phyloP scores from a whole-genome alignment of 2,329 filamentous ascomycete genomes.

The Colletotrichum tropicicola region DNA sequence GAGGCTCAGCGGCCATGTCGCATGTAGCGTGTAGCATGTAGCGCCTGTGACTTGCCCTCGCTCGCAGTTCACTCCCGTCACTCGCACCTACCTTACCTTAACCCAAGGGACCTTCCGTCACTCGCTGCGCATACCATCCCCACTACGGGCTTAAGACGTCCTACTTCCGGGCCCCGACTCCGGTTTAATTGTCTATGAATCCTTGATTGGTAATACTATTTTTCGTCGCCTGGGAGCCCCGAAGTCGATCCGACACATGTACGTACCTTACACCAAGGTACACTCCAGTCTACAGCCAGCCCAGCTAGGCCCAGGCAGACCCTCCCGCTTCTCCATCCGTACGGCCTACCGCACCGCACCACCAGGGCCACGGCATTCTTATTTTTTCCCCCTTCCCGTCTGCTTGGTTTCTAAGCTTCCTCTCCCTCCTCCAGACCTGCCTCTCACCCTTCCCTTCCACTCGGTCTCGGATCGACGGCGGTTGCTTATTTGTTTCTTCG shows the following conservation, averaged over 20 bases:
- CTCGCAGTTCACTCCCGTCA: too few species aligned
- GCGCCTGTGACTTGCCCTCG: too few species aligned
- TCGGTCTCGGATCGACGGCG: neutral
- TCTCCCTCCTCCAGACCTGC: slow-evolving; percentile 48
- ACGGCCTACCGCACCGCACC: neutral
- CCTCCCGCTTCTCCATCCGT: too few species aligned
- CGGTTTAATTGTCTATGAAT: slow-evolving; percentile 2
- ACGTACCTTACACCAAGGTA: too few species aligned
- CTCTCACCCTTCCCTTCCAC: neutral
- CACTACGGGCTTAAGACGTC: slow-evolving; percentile 21
- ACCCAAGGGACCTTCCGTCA: too few species aligned
- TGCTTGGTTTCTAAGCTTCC: slow-evolving; percentile 72
- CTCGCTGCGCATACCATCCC: too few species aligned
- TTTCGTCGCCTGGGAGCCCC: neutral
- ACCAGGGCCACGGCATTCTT: neutral
- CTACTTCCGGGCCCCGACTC: slow-evolving; percentile 21
- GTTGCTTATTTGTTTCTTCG: neutral
- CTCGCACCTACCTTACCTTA: too few species aligned
- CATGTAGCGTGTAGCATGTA: too few species aligned
- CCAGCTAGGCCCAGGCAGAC: neutral
- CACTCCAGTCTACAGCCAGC: too few species aligned
- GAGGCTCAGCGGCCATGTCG: neutral
- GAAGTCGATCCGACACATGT: slow-evolving; percentile 22
- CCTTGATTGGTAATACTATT: slow-evolving; percentile 26
- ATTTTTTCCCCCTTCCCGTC: neutral